A percentile compares a stretch with the other conserved stretches of the same genome.
Evolutionary conservation across 441 rosid genomes (phyloP).

Genomic region (Flueggea neowawraea): DNA sequence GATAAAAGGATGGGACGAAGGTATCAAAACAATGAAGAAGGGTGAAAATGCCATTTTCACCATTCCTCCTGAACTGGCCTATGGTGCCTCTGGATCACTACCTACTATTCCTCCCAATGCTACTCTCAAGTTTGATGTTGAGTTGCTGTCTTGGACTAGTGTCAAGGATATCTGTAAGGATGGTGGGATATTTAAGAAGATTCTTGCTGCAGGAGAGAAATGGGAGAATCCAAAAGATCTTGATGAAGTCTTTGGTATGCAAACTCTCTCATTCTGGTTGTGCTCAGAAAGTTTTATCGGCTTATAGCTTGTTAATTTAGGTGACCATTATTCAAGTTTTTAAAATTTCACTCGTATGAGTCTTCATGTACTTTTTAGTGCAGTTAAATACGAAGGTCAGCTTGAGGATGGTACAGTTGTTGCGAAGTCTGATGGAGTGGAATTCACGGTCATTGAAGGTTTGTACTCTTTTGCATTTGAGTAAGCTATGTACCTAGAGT

Average conservation of each 20-base stretch:
- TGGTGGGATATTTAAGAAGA: conserved; percentile 85
- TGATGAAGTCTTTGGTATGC: conserved; percentile 77
- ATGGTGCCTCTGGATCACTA: conserved; percentile 84
- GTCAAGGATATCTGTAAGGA: conserved; percentile 91
- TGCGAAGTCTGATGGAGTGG: conserved; percentile 68
- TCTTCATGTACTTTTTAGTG: conserved; percentile 6
- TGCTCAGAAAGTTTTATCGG: neutral
- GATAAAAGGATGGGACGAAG: conserved; percentile 95
- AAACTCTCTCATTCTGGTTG: neutral
- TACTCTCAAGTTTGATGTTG: conserved; percentile 85
- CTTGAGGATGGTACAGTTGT: conserved; percentile 76
- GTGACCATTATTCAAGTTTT: too few species aligned
- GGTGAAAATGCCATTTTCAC: conserved; percentile 87
- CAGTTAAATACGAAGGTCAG: conserved; percentile 73
- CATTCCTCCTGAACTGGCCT: conserved; percentile 79
- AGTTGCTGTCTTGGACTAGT: conserved; percentile 78
- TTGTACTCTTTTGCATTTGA: conserved; percentile 7
- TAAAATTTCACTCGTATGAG: neutral
- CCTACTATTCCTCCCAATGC: conserved; percentile 82
- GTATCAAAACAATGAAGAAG: conserved; percentile 94
- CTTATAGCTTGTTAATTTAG: neutral
- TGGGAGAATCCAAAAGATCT: conserved; percentile 87
- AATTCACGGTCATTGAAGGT: conserved; percentile 78
- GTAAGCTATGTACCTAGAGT: neutral
- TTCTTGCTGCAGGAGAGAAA: conserved; percentile 64